These are phyloP conservation scores for Aspergillus sp. DNA, from an alignment of 2,329 filamentous ascomycete species.

Conservation along the genomic window DNA sequence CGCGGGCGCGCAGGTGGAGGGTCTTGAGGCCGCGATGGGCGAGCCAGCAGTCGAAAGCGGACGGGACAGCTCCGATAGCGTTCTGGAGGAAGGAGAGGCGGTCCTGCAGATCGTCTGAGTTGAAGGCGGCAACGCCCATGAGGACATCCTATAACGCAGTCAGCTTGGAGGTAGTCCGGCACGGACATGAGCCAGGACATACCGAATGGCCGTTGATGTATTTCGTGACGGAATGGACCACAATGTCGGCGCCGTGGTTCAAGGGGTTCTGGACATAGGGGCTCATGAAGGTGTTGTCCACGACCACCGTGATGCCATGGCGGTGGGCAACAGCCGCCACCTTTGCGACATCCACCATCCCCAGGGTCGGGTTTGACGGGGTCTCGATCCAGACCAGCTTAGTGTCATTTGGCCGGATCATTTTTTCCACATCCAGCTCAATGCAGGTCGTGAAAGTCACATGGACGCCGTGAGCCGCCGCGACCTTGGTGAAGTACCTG, in stretches of 20 bases:
- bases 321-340: slow-evolving; percentile 75
- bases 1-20: slow-evolving; percentile 79
- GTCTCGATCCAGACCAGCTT: slow-evolving; percentile 96
- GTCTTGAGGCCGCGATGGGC: slow-evolving; percentile 96
- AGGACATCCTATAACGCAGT: slow-evolving; percentile 60
- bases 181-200: slow-evolving; percentile 9
- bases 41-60: slow-evolving; percentile 94
- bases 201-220: slow-evolving; percentile 92
- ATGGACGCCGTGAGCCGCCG: slow-evolving; percentile 82
- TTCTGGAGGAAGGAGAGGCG: slow-evolving; percentile 89
- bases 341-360: slow-evolving; percentile 83
- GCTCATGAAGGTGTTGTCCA: slow-evolving; percentile 96
- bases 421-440: slow-evolving; percentile 71
- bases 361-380: slow-evolving; percentile 87
- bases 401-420: slow-evolving; percentile 74
- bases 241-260: slow-evolving; percentile 89
- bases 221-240: slow-evolving; percentile 95
- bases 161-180: slow-evolving; percentile 1
- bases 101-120: slow-evolving; percentile 67
- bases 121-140: slow-evolving; percentile 96
- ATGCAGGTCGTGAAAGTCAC: slow-evolving; percentile 93
- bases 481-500: slow-evolving; percentile 97
- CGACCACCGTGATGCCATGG: slow-evolving; percentile 88
- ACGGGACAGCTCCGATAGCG: slow-evolving; percentile 90
- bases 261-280: slow-evolving; percentile 96